Conservation (phyloP, 495 filamentous ascomycete genomes). For the Amphirosellinia nigrospora region DNA sequence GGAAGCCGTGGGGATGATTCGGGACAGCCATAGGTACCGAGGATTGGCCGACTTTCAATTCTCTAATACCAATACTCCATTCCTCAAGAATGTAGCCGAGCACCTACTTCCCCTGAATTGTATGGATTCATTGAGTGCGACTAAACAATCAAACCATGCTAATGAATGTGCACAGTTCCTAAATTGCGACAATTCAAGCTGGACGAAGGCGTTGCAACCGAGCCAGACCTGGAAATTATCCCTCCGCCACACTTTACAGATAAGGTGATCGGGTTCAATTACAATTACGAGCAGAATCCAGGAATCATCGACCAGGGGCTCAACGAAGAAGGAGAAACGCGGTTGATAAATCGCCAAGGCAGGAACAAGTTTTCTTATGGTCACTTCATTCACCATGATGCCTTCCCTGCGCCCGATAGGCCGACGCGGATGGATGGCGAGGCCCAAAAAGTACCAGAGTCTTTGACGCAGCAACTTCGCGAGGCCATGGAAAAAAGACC, state of each 20-base stretch:
- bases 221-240: constrained; percentile 69
- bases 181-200: constrained; percentile 79
- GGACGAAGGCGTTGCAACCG: constrained; percentile 64
- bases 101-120: constrained; percentile 68
- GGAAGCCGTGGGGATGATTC: constrained; percentile 73
- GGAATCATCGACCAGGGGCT: constrained; percentile 50
- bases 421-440: constrained; percentile 49
- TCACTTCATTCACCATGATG: constrained; percentile 67
- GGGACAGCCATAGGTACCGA: constrained; percentile 85
- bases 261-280: constrained; percentile 71
- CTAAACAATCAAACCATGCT: constrained; percentile 4
- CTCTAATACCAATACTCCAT: constrained; percentile 63
- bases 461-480: constrained; percentile 63
- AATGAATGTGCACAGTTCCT: constrained; percentile 51
- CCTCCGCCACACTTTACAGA: constrained; percentile 79
- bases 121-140: constrained; percentile 39
- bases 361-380: constrained; percentile 57
- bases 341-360: constrained; percentile 40
- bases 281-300: constrained; percentile 61
- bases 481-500: constrained; percentile 72
- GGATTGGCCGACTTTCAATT: constrained; percentile 76
- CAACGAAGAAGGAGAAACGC: constrained; percentile 30
- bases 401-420: constrained; percentile 48
- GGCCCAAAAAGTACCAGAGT: constrained; percentile 53
- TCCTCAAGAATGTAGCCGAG: constrained; percentile 70